Conservation (phyloP, 768 basidiomycete species). For the Phaeolepiota aurea region DNA sequence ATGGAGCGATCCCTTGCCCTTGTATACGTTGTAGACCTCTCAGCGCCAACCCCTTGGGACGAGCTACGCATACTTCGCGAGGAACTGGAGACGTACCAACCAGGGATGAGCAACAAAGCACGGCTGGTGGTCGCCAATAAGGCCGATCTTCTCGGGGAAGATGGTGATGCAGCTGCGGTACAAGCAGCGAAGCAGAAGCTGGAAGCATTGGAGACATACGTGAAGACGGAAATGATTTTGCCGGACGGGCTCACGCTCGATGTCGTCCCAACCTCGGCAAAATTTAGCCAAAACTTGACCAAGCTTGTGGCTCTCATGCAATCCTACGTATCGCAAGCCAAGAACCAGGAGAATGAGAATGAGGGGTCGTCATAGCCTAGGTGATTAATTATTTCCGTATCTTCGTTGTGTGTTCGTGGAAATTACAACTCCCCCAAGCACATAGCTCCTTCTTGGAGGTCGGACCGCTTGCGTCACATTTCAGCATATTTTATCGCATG, state of each 20-base stretch:
- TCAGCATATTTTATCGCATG: too few relatives aligned
- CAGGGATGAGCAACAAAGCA: conserved; percentile 69
- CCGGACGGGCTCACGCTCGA: conserved; percentile 35
- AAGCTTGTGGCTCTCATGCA: conserved; percentile 64
- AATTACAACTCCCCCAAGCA: too few relatives aligned
- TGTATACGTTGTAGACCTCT: conserved; percentile 89
- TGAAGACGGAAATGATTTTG: conserved; percentile 34
- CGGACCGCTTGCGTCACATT: too few relatives aligned
- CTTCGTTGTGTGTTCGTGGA: too few relatives aligned
- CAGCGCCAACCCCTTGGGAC: conserved; percentile 63
- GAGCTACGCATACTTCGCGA: conserved; percentile 64
- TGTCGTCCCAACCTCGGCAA: conserved; percentile 80
- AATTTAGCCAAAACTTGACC: conserved; percentile 74
- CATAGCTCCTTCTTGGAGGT: too few relatives aligned
- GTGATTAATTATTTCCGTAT: too few relatives aligned
- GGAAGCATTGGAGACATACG: conserved; percentile 45
- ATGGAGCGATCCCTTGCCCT: conserved; percentile 90
- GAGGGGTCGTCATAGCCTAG: not conserved
- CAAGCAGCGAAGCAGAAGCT: conserved; percentile 51
- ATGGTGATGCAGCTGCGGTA: conserved; percentile 38
- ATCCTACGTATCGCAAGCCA: conserved; percentile 46
- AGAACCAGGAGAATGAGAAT: conserved; percentile 7
- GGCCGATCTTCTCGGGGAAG: conserved; percentile 71
- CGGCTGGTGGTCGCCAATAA: conserved; percentile 91
- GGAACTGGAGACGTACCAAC: conserved; percentile 81